Percentiles rank a stretch among this genome's conserved stretches.
phyloP scores from a whole-genome alignment of 2,329 filamentous ascomycete species.

The Paecilomyces variotii region DNA sequence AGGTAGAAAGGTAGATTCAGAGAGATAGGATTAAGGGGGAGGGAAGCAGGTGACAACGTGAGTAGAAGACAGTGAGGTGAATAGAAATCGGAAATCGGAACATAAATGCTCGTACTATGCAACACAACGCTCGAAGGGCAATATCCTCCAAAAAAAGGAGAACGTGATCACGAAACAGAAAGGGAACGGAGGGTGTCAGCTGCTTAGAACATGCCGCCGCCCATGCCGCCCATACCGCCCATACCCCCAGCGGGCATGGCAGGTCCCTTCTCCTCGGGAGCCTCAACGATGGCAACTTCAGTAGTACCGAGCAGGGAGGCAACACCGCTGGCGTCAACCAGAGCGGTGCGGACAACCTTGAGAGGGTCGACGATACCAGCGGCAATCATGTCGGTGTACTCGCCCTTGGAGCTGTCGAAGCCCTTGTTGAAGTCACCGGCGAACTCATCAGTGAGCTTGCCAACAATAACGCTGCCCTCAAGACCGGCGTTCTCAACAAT shows the following conservation, averaged over 20 bases:
- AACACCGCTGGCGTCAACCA: slow-evolving; percentile 90
- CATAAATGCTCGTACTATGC: not conserved
- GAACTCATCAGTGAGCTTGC: slow-evolving; percentile 94
- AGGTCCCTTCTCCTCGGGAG: slow-evolving; percentile 78
- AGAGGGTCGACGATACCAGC: slow-evolving; percentile 97
- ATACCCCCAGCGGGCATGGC: slow-evolving; percentile 44
- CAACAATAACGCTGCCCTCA: slow-evolving; percentile 92
- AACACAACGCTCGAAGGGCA: slow-evolving; percentile 11
- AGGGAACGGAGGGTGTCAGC: slow-evolving; percentile 1
- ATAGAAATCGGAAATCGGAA: not conserved
- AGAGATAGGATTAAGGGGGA: not conserved
- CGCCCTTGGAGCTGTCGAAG: slow-evolving; percentile 91
- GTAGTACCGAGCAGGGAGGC: slow-evolving; percentile 95
- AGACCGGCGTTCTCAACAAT: slow-evolving; percentile 97
- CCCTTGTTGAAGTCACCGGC: slow-evolving; percentile 94
- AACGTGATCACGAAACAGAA: slow-evolving; percentile 16
- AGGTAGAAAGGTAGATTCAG: not conserved
- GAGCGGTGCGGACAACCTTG: slow-evolving; percentile 97
- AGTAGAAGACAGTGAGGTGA: not conserved
- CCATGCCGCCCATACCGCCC: slow-evolving; percentile 57
- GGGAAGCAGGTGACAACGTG: not conserved
- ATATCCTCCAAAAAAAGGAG: slow-evolving; percentile 25
- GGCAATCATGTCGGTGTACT: slow-evolving; percentile 98
- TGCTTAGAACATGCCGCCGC: slow-evolving; percentile 59
- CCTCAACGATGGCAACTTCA: slow-evolving; percentile 95